phyloP scores from a whole-genome alignment of 306 rosid species.

The Ormosia semicastrata region DNA sequence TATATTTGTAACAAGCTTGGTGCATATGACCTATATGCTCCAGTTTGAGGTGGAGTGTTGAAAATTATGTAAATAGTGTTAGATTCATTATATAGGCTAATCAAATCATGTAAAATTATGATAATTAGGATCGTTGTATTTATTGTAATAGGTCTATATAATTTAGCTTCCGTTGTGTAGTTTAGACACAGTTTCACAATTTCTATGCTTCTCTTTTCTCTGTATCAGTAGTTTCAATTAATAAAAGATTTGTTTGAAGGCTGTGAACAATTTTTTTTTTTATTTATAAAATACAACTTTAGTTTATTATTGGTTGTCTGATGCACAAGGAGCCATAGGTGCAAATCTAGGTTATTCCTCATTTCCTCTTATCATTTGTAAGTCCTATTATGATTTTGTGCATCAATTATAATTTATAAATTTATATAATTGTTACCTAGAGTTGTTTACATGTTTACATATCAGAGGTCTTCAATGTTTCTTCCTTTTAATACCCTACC shows the following conservation, averaged over 20 bases:
- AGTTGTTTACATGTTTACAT: background rate
- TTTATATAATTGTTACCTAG: background rate
- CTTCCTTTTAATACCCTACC: background rate
- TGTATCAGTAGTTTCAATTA: background rate
- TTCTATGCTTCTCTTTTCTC: too few species aligned
- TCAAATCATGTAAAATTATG: too few species aligned
- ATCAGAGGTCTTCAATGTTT: background rate
- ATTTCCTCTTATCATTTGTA: background rate
- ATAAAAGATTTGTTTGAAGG: background rate
- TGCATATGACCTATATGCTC: too few species aligned
- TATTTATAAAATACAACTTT: background rate
- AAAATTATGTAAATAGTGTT: too few species aligned
- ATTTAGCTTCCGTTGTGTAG: too few species aligned
- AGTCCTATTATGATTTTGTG: background rate
- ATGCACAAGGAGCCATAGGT: background rate
- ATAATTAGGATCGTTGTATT: too few species aligned
- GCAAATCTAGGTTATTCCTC: background rate
- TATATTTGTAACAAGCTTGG: too few species aligned
- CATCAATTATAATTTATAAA: background rate
- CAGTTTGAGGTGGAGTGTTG: too few species aligned
- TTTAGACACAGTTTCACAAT: too few species aligned
- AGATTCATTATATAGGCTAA: too few species aligned
- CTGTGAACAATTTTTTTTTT: background rate
- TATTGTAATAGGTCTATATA: too few species aligned
- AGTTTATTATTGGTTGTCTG: background rate